These are phyloP conservation scores for Tripidium arundinaceum DNA, from an alignment of 202 grass and related monocot species.

Conservation along the genomic window DNA sequence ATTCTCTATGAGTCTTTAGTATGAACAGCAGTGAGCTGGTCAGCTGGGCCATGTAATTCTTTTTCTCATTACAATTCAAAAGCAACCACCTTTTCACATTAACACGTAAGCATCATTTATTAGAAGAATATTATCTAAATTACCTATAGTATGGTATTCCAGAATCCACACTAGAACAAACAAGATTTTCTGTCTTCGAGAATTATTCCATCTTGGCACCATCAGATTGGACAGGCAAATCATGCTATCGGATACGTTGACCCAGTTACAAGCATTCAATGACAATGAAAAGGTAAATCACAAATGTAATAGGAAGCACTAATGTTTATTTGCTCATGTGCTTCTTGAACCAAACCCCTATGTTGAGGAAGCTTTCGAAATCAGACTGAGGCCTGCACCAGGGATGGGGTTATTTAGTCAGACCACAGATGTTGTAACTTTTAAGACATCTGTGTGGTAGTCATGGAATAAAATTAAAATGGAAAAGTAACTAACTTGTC, in stretches of 20 bases:
- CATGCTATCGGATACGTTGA: neutral
- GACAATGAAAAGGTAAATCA: constrained; percentile 3
- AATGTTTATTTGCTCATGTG: constrained; percentile 56
- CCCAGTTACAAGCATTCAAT: constrained; percentile 31
- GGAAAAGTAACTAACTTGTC: constrained; percentile 60
- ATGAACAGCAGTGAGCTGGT: neutral
- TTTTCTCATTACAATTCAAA: constrained; percentile 4
- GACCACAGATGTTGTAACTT: neutral
- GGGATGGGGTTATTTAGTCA: constrained; percentile 19
- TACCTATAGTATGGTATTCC: neutral
- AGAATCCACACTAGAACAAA: neutral
- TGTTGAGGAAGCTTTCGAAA: constrained; percentile 90
- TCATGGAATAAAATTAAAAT: constrained; percentile 20
- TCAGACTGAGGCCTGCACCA: constrained; percentile 78
- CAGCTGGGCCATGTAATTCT: neutral
- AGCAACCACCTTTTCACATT: neutral
- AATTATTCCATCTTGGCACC: neutral
- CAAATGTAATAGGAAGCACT: neutral
- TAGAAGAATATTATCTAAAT: neutral
- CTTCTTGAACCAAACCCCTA: constrained; percentile 98
- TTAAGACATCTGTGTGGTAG: neutral
- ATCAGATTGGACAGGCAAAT: neutral
- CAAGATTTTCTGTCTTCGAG: neutral
- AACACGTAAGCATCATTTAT: neutral
- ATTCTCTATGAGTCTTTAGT: neutral